Percentiles rank a stretch among this genome's conserved stretches.
Evolutionary conservation across 805 yeast genomes (phyloP).

Genomic region (Nakazawaea siamensis): DNA sequence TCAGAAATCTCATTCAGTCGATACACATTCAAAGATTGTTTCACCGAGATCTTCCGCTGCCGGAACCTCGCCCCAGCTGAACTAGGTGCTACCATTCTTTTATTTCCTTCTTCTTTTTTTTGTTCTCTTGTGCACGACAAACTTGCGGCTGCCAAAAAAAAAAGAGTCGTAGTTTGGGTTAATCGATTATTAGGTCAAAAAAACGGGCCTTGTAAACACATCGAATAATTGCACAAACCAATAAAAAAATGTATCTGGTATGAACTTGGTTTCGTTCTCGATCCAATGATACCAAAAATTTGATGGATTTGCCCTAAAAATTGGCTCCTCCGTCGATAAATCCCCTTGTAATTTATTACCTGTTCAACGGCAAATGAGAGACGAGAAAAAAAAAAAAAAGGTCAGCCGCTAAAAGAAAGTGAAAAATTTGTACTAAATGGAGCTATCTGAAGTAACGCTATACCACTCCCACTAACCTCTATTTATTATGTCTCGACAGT

Average conservation of each 20-base stretch:
- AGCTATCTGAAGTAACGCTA: not conserved
- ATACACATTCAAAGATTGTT: constrained; percentile 73
- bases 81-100: constrained; percentile 24
- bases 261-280: constrained; percentile 2
- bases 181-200: too few species aligned
- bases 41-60: constrained; percentile 90
- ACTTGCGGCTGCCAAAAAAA: too few species aligned
- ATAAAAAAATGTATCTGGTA: constrained; percentile 7
- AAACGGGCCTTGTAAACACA: too few species aligned
- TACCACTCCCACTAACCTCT: too few species aligned
- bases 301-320: constrained; percentile 5
- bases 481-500: too few species aligned
- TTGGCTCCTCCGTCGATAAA: constrained; percentile 2
- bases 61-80: constrained; percentile 70
- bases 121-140: too few species aligned
- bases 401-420: constrained; percentile 1
- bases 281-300: constrained; percentile 1
- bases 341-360: not conserved
- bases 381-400: constrained; percentile 1
- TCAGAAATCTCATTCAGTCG: constrained; percentile 77
- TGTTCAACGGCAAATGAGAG: constrained; percentile 5
- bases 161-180: too few species aligned
- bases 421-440: not conserved
- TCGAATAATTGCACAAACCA: too few species aligned
- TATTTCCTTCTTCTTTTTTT: not conserved